Base-by-base conservation (phyloP, 257 asterid genomes). In the Solanum corneliomulleri region DNA sequence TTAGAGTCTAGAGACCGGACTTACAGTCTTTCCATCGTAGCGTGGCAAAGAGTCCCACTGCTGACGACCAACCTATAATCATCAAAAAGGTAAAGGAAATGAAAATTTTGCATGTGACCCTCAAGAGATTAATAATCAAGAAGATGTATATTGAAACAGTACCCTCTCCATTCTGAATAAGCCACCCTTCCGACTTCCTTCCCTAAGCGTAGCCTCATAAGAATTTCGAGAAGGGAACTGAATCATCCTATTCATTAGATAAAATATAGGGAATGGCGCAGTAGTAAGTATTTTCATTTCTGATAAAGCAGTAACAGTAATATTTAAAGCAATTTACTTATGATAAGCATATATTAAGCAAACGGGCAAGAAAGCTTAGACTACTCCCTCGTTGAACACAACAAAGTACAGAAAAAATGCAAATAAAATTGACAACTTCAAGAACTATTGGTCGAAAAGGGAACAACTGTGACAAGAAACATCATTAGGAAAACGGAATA, bases 11-110 rank as follows among this genome's bases (percentile, higher is more conserved):
- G 31, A 82, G 33, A 83, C 56, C 87, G 83, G 85, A 89, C 98
- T 93, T 92, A 97, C 99, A 87, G 94, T 87, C 94, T 95, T 97
- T 86, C 98, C 99, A 86, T 93, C 95, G 87, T 88, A 93, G 37
- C 94, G 89, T 87, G 88, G 74, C 83, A 87, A 23, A 15, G 80
- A 12, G 88, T 94, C 96, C 98, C 97, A 97, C 11, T 89, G 91
- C 76, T 89, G 52, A 83, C 91, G 92, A 77, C 91, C 91, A 85
- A 85, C 91, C 99, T 97, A 93, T 69, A 80, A 29, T 47, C 90
- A 90, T 58, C 89, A 86, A 60, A 72, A 84, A 86, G 11, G 68
- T 82, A 25, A 7, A 56, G 83, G 16, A 60, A 41, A 33, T 86
- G 58, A 85, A 12, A 33, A 82, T 66, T 31, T 31, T 39, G 89